Base-by-base conservation (phyloP, 2,329 filamentous ascomycete species). In the Phyllosticta paracitricarpa region DNA sequence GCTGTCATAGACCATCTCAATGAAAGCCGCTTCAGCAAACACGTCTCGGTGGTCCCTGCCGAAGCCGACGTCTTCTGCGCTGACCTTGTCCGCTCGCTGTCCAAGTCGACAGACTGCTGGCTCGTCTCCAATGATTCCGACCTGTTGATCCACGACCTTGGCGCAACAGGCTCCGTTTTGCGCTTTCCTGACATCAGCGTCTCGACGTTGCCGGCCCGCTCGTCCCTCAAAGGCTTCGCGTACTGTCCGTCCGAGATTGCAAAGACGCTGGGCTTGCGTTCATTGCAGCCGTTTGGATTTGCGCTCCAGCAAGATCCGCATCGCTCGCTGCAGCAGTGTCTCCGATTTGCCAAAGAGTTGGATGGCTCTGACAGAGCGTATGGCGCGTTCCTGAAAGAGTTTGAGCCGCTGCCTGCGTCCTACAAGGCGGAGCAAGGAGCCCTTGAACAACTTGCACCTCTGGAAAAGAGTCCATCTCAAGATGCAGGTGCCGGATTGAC, bases 51-150 rank as follows among this genome's bases (percentile, higher is more conserved):
- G 12, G 87, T 96, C 0, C 85, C 90, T 0, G 91, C 89, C 0
- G 93, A 97, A 74, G 93, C 93, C 1, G 93, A 97, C 70, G 75
- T 80, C 25, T 94, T 84, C 74, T 96, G 91, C 71, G 91, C 90
- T 2, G 75, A 80, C 14, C 79, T 85, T 59, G 80, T 89, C 6
- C 78, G 78, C n/a, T 64, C 76, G 2, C 69, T 78, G 1, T 84
- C 83, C 0, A 84, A 84, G 0, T 81, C 91, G 14, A 24, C 24
- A 26, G 35, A 51, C 14, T 61, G 58, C 24, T 58, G 55, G 56
- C 77, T 86, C 28, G 74, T 97, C 6, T 95, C 91, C 0, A 86
- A 85, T n/a, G 93, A 97, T 68, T 95, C 91, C 0, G 93, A 97
- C 69, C 79, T 97, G 8, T 77, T 96, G 0, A 80, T 93, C 0